Evolutionary conservation across 192 early-diverging fungal genomes (phyloP).

Genomic region (Chytriomyces confervae): DNA sequence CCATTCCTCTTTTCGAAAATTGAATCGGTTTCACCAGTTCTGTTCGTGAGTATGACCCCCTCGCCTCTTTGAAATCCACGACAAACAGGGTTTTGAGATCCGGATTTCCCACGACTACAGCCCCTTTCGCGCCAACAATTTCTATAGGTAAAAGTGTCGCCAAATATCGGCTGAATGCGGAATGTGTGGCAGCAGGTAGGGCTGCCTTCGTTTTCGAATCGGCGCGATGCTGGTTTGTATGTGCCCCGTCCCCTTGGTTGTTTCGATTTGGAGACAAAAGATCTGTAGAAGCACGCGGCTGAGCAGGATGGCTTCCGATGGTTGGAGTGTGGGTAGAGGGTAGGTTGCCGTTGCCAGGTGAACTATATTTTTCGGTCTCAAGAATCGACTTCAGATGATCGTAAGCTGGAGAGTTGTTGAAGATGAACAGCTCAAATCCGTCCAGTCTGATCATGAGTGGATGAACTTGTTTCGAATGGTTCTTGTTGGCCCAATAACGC

Average conservation of each 20-base stretch:
- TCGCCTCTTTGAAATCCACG: conserved; percentile 60
- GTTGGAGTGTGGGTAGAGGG: not conserved
- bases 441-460: conserved; percentile 70
- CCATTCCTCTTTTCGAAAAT: too few species aligned
- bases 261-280: not conserved
- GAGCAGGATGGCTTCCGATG: not conserved
- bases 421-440: conserved; percentile 82
- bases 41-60: conserved; percentile 57
- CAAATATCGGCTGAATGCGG: not conserved
- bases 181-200: not conserved
- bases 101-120: conserved; percentile 74
- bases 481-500: conserved; percentile 64
- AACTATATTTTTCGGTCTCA: conserved; percentile 18
- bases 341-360: too few species aligned
- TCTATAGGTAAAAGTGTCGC: conserved; percentile 66
- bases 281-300: not conserved
- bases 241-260: too few species aligned
- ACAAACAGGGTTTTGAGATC: conserved; percentile 69
- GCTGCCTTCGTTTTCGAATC: not conserved
- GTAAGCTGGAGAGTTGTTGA: conserved; percentile 78
- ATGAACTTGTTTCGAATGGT: conserved; percentile 36
- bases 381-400: conserved; percentile 52
- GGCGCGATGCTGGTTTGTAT: not conserved
- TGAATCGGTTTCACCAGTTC: not conserved
- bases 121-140: conserved; percentile 66